Conservation (phyloP, 352 stramenopile species). For the Phytophthora ohioensis region DNA sequence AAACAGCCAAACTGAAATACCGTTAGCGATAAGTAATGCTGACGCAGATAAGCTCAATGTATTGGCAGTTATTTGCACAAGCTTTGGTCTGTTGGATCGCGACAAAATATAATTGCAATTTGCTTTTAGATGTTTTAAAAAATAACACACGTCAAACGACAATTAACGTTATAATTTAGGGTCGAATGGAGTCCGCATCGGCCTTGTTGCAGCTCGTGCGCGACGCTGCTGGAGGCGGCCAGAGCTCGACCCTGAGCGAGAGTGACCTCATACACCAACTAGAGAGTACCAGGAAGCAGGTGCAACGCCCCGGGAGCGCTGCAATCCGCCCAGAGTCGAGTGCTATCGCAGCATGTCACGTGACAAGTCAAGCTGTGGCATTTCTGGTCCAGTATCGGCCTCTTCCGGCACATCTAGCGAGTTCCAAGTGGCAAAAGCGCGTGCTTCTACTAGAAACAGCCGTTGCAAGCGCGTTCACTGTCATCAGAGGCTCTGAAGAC, state of each 20-base stretch:
- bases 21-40: constrained; percentile 5
- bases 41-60: neutral
- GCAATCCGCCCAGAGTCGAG: constrained; percentile 3
- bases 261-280: constrained; percentile 22
- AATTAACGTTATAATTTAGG: neutral
- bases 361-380: constrained; percentile 33
- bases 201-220: constrained; percentile 29
- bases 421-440: constrained; percentile 32
- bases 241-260: constrained; percentile 23
- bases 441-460: constrained; percentile 39
- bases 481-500: constrained; percentile 3
- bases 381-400: constrained; percentile 28
- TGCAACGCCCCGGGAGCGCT: constrained; percentile 7
- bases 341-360: constrained; percentile 35
- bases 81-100: neutral
- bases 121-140: too few species aligned
- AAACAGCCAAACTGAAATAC: constrained; percentile 17
- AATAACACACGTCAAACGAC: too few species aligned
- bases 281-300: constrained; percentile 23
- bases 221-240: constrained; percentile 15
- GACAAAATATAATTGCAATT: neutral
- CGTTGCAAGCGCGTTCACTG: constrained; percentile 20
- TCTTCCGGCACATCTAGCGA: constrained; percentile 12
- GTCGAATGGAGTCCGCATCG: constrained; percentile 26
- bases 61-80: neutral